Evolutionary conservation across 1,284 basidiomycete genomes (phyloP), one percentile per base, ranked within the genome.

Genomic region (Ganoderma resinaceum): DNA sequence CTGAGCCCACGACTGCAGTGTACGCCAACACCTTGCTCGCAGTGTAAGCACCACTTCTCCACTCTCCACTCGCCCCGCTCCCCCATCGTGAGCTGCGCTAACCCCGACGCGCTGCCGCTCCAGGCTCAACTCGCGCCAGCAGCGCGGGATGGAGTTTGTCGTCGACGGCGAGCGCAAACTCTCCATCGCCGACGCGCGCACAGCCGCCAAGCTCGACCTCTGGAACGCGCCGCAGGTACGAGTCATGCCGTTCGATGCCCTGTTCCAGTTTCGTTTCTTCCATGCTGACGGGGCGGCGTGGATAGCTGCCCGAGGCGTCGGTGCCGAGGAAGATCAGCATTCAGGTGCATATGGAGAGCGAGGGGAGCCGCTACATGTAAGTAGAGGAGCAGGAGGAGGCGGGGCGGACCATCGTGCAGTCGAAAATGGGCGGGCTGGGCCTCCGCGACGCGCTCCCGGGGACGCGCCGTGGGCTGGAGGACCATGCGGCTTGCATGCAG

Each of bases 101-200:
- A 62, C 38, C 8, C 1, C 2, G 4, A 31, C 16, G 26, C 14
- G 2, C 23, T 11, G 23, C 11, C 37, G 0, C 29, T 20, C 38
- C 35, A 68, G 62, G 52, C 38, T 68, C 31, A 68, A 68, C 60
- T 38, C 59, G 11, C 66, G 62, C 33, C 38, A 68, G 35, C 23
- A 38, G 57, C 23, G 66, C 59, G 16, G 66, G 63, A 68, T 68
- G 66, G 62, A 68, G 63, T 65, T 68, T 12, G 63, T 68, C 52
- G 20, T 58, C 6, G 66, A 68, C 59, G 43, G n/a, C 58, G 53
- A 52, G 12, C 49, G 57, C 43, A 52, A 23, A 20, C 7, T 68
- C n/a, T 61, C 33, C n/a, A 23, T 68, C 52, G 43, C 52, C 16
- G 58, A 68, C n/a, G 66, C 63, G 5, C 33, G 60, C 29, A 31